Evolutionary conservation across 1,284 basidiomycete species (phyloP).

Genomic region (Peniophora sp.): DNA sequence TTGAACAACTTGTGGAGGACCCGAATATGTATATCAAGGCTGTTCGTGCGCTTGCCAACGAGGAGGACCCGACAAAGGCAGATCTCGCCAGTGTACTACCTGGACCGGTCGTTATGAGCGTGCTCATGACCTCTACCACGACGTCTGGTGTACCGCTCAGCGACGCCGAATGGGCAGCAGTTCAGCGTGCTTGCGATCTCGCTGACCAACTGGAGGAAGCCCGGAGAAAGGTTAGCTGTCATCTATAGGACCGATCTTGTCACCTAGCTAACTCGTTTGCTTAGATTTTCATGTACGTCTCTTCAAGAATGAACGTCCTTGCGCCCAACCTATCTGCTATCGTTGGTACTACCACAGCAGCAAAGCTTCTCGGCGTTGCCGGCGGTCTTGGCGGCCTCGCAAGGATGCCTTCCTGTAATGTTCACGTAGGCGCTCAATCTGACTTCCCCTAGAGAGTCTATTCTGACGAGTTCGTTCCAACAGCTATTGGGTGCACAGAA

Average conservation of each 20-base stretch:
- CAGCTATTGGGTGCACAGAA: conserved; percentile 91
- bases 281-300: conserved; percentile 97
- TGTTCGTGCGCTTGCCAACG: conserved; percentile 84
- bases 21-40: conserved; percentile 91
- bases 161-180: conserved; percentile 70
- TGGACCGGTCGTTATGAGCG: conserved; percentile 92
- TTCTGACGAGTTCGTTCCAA: background rate
- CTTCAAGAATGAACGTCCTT: conserved; percentile 96
- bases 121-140: conserved; percentile 92
- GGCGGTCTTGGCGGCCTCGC: conserved; percentile 87
- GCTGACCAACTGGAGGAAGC: conserved; percentile 85
- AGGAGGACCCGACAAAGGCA: conserved; percentile 79
- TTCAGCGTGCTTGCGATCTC: conserved; percentile 81
- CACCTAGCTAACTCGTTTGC: background rate
- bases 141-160: conserved; percentile 74
- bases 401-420: conserved; percentile 94
- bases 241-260: background rate
- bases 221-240: conserved; percentile 64
- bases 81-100: conserved; percentile 77
- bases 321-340: conserved; percentile 98
- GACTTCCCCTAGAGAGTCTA: conserved; percentile 4
- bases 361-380: conserved; percentile 95
- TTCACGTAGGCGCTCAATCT: conserved; percentile 59
- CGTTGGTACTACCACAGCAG: conserved; percentile 96
- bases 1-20: conserved; percentile 91